Evolutionary conservation across 2,329 filamentous ascomycete genomes (phyloP).

Genomic region (Aspergillus sp.): DNA sequence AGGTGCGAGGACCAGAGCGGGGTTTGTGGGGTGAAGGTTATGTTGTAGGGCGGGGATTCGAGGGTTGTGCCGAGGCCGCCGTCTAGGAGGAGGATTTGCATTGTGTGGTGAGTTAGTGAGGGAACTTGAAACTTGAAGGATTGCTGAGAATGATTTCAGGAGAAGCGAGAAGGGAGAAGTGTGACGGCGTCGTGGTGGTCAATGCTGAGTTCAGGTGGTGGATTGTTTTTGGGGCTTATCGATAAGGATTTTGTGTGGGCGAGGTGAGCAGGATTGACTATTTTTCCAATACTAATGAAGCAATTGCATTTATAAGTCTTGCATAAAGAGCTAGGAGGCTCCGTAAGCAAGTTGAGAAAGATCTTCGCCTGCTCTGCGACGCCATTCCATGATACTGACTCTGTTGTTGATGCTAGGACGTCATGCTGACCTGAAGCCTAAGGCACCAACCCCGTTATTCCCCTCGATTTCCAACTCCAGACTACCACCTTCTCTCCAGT

Average conservation of each 20-base stretch:
- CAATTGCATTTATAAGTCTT: not conserved
- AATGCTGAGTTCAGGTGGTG: not conserved
- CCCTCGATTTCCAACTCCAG: not conserved
- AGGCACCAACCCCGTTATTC: not conserved
- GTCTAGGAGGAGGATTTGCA: slow-evolving; percentile 60
- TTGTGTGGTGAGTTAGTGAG: not conserved
- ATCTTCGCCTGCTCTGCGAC: not conserved
- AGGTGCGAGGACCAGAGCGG: slow-evolving; percentile 73
- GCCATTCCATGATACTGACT: not conserved
- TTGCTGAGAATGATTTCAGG: not conserved
- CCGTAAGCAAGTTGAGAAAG: not conserved
- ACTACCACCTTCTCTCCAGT: no score
- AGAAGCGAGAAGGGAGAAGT: not conserved
- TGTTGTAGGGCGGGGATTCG: slow-evolving; percentile 57
- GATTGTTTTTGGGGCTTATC: slow-evolving; percentile 1
- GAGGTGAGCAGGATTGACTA: not conserved
- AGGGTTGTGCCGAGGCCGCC: slow-evolving; percentile 71
- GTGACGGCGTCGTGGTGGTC: not conserved
- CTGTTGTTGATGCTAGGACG: not conserved
- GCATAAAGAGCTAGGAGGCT: not conserved
- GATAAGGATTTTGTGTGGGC: not conserved
- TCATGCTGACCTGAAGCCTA: no score
- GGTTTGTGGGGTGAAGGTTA: slow-evolving; percentile 55
- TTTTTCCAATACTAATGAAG: not conserved
- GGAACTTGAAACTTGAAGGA: slow-evolving; percentile 7